phyloP scores from a whole-genome alignment of 176 grass and related monocot genomes.

The Musa acuminata region DNA sequence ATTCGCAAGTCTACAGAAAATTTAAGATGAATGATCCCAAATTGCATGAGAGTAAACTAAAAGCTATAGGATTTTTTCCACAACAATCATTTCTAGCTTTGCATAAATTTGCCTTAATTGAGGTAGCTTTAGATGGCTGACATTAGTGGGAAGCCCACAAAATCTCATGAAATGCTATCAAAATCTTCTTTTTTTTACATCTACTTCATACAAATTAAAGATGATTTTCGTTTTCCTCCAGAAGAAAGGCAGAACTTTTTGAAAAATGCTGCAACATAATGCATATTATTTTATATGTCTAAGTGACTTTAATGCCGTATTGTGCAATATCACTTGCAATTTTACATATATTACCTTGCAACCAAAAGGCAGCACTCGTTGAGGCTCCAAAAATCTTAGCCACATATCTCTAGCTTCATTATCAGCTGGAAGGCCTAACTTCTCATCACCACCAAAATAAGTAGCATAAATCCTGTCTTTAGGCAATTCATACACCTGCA shows the following conservation, averaged over 20 bases:
- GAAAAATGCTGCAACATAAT: background rate
- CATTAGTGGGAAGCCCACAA: no score
- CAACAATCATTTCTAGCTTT: no score
- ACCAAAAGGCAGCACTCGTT: conserved; percentile 71
- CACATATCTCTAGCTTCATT: conserved; percentile 56
- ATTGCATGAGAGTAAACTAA: no score
- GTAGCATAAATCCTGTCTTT: conserved; percentile 82
- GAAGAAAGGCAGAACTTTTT: background rate
- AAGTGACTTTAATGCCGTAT: background rate
- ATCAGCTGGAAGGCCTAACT: conserved; percentile 49
- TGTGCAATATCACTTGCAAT: background rate
- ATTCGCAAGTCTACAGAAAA: no score
- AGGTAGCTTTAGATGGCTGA: no score
- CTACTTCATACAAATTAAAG: background rate
- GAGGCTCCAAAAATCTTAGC: conserved; percentile 59
- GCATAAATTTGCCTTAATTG: no score
- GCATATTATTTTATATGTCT: background rate
- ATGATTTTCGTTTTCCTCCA: background rate
- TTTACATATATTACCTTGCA: conserved; percentile 50
- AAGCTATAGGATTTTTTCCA: no score
- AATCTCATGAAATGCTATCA: background rate
- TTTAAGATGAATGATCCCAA: no score
- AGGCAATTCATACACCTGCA: conserved; percentile 82
- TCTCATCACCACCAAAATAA: conserved; percentile 91
- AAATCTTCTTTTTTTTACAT: background rate